phyloP scores from a whole-genome alignment of 805 yeast species.

The Candida endomychidarum region DNA sequence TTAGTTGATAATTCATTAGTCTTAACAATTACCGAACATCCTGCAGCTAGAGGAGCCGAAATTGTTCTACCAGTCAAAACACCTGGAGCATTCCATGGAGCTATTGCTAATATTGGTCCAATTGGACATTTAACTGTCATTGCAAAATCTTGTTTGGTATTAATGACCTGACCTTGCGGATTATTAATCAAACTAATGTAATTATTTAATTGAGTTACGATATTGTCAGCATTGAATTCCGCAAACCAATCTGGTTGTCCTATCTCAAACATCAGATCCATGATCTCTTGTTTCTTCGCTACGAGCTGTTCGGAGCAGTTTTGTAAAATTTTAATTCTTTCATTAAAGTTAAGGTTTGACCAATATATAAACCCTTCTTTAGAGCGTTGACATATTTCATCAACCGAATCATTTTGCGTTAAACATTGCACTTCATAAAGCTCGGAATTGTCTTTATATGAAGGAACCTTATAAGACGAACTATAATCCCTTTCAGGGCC shows the following conservation, averaged over 20 bases:
- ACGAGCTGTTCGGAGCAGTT: slow-evolving; percentile 15
- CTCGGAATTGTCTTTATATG: background rate
- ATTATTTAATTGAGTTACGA: slow-evolving; percentile 30
- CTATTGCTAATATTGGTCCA: slow-evolving; percentile 46
- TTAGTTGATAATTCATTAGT: slow-evolving; percentile 41
- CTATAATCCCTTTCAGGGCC: background rate
- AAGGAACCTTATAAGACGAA: slow-evolving; percentile 6
- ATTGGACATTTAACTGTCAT: slow-evolving; percentile 37
- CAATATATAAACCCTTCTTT: slow-evolving; percentile 28
- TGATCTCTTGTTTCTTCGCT: background rate
- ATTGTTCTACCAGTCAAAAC: slow-evolving; percentile 40
- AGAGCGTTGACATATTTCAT: slow-evolving; percentile 20
- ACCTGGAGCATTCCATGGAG: slow-evolving; percentile 53
- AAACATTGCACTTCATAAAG: slow-evolving; percentile 9
- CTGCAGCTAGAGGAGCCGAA: slow-evolving; percentile 47
- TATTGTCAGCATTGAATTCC: slow-evolving; percentile 28
- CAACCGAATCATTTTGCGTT: slow-evolving; percentile 6
- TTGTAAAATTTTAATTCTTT: slow-evolving; percentile 22
- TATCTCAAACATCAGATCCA: slow-evolving; percentile 19
- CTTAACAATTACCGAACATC: slow-evolving; percentile 46
- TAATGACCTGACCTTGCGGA: slow-evolving; percentile 19
- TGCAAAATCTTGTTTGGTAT: slow-evolving; percentile 20
- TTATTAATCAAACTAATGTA: slow-evolving; percentile 22
- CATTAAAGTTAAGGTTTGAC: slow-evolving; percentile 18
- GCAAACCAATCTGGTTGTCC: slow-evolving; percentile 40